Conservation (phyloP, 148 eudicot genomes). For the Chenopodium album region DNA sequence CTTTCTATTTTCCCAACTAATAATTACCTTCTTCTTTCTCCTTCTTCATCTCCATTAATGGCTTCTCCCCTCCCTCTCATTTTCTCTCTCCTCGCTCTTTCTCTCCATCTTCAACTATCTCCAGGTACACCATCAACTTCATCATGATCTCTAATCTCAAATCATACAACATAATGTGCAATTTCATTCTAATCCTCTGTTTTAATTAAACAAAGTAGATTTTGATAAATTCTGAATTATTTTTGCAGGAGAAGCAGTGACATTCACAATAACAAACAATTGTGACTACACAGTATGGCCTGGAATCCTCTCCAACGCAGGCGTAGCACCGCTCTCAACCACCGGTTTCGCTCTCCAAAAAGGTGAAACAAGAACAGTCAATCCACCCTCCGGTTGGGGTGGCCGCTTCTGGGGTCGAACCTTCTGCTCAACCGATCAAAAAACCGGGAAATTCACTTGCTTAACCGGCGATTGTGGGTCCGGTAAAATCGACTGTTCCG, state of each 20-base stretch:
- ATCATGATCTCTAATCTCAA: background rate
- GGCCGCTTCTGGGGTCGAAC: conserved; percentile 84
- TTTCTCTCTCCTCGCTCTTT: conserved; percentile 1
- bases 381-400: conserved; percentile 54
- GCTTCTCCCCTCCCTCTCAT: background rate
- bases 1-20: background rate
- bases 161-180: too few relatives aligned
- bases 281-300: conserved; percentile 77
- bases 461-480: conserved; percentile 74
- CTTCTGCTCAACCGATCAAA: conserved; percentile 42
- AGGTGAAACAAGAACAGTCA: conserved; percentile 44
- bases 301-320: conserved; percentile 71
- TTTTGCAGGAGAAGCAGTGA: conserved; percentile 27
- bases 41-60: background rate
- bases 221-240: too few relatives aligned
- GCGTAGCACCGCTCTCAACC: conserved; percentile 46
- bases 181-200: background rate
- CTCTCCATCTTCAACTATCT: background rate
- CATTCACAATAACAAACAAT: conserved; percentile 59
- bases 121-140: background rate
- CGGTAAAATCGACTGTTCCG: conserved; percentile 54
- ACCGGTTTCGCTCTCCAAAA: conserved; percentile 66
- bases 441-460: conserved; percentile 59
- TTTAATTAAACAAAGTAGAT: background rate
- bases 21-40: background rate